Conservation (phyloP, 257 asterid genomes). For the Solanum raphanifolium region DNA sequence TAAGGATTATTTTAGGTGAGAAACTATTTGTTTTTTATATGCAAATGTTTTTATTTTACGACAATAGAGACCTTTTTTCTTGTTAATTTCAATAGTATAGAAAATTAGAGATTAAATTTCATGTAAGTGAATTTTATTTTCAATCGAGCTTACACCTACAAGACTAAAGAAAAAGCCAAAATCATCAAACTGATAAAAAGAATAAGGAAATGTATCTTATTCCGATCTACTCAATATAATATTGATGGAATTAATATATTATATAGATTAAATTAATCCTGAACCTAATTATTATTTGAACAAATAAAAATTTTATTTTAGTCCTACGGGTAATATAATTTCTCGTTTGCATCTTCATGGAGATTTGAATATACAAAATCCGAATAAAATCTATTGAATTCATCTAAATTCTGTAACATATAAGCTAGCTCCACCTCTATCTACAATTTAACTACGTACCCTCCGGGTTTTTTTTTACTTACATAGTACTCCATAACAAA, state of each 20-base stretch:
- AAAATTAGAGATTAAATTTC: too few relatives aligned
- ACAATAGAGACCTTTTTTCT: neutral
- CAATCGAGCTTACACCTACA: neutral
- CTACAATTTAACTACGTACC: neutral
- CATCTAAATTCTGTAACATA: neutral
- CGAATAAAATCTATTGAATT: neutral
- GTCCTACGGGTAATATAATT: neutral
- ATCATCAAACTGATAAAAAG: too few relatives aligned
- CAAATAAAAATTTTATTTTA: too few relatives aligned
- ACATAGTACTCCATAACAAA: neutral
- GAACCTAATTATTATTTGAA: neutral
- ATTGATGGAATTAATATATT: neutral
- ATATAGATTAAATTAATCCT: too few relatives aligned
- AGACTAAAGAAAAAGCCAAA: too few relatives aligned
- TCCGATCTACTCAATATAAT: neutral
- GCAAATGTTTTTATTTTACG: neutral
- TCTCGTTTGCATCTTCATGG: neutral
- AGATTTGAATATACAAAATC: neutral
- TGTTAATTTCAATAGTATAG: neutral
- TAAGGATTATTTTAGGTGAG: too few relatives aligned
- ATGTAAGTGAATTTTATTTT: neutral
- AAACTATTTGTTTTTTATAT: too few relatives aligned
- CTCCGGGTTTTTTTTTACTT: accelerated
- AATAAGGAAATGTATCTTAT: too few relatives aligned
- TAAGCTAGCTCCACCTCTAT: neutral